These are phyloP conservation scores for Ettlia oleoabundans DNA, from an alignment of 139 green algal genomes.

Conservation along the genomic window DNA sequence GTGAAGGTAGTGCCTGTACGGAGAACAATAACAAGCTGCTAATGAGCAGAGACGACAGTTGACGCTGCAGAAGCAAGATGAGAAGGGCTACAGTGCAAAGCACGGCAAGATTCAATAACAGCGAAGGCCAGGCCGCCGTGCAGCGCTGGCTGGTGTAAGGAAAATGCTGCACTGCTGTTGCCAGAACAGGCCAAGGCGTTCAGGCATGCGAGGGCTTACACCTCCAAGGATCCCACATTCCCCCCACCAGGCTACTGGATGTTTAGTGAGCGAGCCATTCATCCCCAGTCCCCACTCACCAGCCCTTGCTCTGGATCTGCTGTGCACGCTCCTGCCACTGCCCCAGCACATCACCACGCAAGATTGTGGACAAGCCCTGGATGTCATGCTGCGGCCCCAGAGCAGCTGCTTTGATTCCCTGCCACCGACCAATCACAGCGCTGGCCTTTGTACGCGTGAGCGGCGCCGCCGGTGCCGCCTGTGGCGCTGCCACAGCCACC, in stretches of 20 bases:
- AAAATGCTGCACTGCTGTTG: too few relatives aligned
- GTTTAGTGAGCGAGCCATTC: too few relatives aligned
- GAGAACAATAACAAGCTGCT: too few relatives aligned
- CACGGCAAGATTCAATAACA: too few relatives aligned
- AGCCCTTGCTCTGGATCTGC: constrained; percentile 39
- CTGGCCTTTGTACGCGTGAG: neutral
- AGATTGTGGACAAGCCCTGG: constrained; percentile 2
- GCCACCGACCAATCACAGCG: constrained; percentile 11
- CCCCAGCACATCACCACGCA: constrained; percentile 31
- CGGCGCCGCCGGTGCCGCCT: neutral
- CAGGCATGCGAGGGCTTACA: neutral
- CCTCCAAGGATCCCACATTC: too few relatives aligned
- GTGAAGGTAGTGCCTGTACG: constrained; percentile 42
- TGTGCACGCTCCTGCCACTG: constrained; percentile 38
- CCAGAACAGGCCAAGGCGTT: neutral
- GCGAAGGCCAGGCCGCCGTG: too few relatives aligned
- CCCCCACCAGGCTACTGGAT: too few relatives aligned
- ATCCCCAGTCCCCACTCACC: too few relatives aligned
- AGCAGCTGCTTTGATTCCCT: constrained; percentile 11
- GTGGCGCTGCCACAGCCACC: neutral
- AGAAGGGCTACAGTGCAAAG: too few relatives aligned
- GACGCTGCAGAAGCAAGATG: too few relatives aligned
- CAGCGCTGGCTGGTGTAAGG: too few relatives aligned
- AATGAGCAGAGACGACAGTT: too few relatives aligned
- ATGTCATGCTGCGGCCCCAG: constrained; percentile 27